Base-by-base conservation (phyloP, 2,329 filamentous ascomycete species). In the Diaporthe helianthi region DNA sequence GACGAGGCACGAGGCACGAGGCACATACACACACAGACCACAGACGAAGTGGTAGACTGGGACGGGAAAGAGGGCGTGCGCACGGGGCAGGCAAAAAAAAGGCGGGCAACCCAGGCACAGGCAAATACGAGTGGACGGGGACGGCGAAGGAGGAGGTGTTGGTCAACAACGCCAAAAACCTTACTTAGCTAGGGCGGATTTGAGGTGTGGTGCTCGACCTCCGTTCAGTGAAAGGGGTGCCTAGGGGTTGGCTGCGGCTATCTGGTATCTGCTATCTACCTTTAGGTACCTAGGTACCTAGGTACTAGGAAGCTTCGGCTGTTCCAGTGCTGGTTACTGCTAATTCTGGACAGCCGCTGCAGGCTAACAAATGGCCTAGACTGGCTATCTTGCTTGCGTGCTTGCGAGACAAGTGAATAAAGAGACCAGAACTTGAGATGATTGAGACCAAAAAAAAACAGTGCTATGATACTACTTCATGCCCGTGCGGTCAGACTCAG, bases 1-100 rank as follows among this genome's bases (percentile, higher is more conserved):
- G 51, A 55, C 46, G 46, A 64, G 58, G 67, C 55, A 68, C 66
- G 66, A 68, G 66, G 66, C 26, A 64, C 58, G 36, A 68, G 55
- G 55, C 64, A 58, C 64, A 66, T 55, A 53, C 66, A 9, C 24
- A 33, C 41, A 38, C 36, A 38, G 36, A 38, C 41, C 41, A 46
- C 41, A 46, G 41, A 41, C 54, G 54, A 38, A 61, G 41, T 33
- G n/a, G 13, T 22, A 24, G 44, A 46, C 6, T 12, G 8, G 41
- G 38, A 6, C 41, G 19, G 17, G 41, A 19, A 19, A 10, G 41
- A 46, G 17, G 44, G 44, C 19, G 44, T n/a, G 53, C 46, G 60
- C 41, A 65, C 67, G 49, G 60, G 67, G 67, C 67, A 69, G 67
- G 67, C 67, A 69, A 60, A 47, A 44, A 36, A 58, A 54, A 41